Evolutionary conservation across 352 stramenopile species (phyloP), one percentile per base, ranked within the genome.

Genomic region (Globisporangium iwayamae): DNA sequence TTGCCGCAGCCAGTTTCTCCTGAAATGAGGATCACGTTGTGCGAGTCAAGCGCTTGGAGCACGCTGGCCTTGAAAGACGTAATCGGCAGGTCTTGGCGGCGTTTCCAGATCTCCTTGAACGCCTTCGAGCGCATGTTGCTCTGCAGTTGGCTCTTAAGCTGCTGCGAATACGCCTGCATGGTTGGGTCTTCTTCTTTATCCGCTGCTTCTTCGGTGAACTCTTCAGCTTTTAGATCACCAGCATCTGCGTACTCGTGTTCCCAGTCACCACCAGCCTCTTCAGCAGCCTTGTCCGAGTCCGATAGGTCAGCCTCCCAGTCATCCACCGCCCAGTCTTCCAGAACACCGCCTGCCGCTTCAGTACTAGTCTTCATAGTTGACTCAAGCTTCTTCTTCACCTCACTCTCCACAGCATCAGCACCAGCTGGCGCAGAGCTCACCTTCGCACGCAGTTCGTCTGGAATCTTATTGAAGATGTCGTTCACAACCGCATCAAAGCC

Each of bases 1-100:
- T 98, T 98, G 16, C 94, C 96, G 66, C 90, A 98, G 34, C 96
- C 94, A 28, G 94, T 99, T 56, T 98, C 96, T 25, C 96, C 97
- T 1, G 91, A 98, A 3, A 99, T 85, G 9, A 99, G 70, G 28
- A 99, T 76, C 16, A 99, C 94, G 43, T 98, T 75, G 67, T 96
- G 84, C 18, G 70, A 55, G 18, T 70, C 69, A 22, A 99, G 53
- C 34, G 84, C 74, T 0, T 78, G 65, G 10, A 99, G 62, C 47
- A 99, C 85, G 51, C 97, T 68, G 18, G 71, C 47, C 56, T 88
- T 85, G 55, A 90, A 94, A 3, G 72, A 69, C 6, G 78, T 78
- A 55, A 97, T 97, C 0, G 94, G 94, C 38, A 98, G 67, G 25
- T 76, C 62, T 41, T 72, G 62, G 4, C 91, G 83, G 4, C 77